Evolutionary conservation across 257 asterid genomes (phyloP).

Genomic region (Petunia secreta): DNA sequence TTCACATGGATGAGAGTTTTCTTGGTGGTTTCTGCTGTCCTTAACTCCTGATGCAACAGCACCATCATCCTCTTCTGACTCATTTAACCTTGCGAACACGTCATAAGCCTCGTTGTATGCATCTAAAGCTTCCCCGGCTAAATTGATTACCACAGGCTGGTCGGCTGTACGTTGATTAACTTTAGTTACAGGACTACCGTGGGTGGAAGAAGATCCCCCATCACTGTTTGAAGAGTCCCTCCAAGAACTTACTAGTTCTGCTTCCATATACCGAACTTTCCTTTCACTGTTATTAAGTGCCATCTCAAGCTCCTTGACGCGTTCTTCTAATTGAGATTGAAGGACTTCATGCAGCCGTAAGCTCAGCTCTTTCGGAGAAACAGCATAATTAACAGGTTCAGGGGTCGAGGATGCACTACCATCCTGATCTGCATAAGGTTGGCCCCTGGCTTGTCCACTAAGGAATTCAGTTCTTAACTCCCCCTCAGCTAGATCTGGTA

Average conservation of each 20-base stretch:
- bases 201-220: slow-evolving; percentile 42
- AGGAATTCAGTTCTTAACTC: slow-evolving; percentile 55
- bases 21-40: slow-evolving; percentile 30
- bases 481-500: slow-evolving; percentile 49
- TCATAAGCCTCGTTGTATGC: slow-evolving; percentile 63
- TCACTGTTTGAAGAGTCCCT: slow-evolving; percentile 40
- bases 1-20: slow-evolving; percentile 27
- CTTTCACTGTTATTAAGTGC: slow-evolving; percentile 67
- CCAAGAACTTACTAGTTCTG: slow-evolving; percentile 34
- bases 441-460: slow-evolving; percentile 33
- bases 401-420: slow-evolving; percentile 58
- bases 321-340: slow-evolving; percentile 76
- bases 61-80: slow-evolving; percentile 59
- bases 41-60: slow-evolving; percentile 29
- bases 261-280: slow-evolving; percentile 47
- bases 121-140: slow-evolving; percentile 66
- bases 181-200: slow-evolving; percentile 44
- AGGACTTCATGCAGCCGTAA: slow-evolving; percentile 79
- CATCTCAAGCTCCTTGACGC: slow-evolving; percentile 74
- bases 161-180: slow-evolving; percentile 36
- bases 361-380: slow-evolving; percentile 82
- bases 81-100: slow-evolving; percentile 50
- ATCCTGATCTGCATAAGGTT: slow-evolving; percentile 49
- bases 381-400: slow-evolving; percentile 54
- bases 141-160: slow-evolving; percentile 59